Conservation (phyloP, 176 grass and related monocot genomes). For the Raddia guianensis region DNA sequence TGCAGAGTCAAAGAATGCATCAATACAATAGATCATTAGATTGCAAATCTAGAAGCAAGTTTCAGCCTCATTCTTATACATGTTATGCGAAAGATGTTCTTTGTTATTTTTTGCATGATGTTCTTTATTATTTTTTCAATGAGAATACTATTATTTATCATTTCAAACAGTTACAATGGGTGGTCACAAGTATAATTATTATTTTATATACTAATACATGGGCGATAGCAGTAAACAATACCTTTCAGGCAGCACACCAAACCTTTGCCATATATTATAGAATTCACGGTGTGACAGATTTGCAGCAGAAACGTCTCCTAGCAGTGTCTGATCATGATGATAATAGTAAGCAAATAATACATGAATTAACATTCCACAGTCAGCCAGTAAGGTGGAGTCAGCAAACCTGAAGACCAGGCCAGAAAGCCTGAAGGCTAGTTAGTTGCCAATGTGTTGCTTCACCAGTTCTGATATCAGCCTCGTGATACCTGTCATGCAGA, state of each 20-base stretch:
- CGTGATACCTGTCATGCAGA: constrained; percentile 71
- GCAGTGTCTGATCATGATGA: constrained; percentile 66
- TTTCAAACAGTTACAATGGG: neutral
- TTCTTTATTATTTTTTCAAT: too few relatives aligned
- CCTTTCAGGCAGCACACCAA: constrained; percentile 95
- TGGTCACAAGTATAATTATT: neutral
- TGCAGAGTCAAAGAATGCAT: constrained; percentile 45
- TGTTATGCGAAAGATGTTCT: neutral
- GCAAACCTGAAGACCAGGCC: constrained; percentile 96
- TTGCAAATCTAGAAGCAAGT: constrained; percentile 21
- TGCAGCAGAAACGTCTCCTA: constrained; percentile 90
- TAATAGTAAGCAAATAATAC: constrained; percentile 42
- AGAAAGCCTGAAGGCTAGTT: constrained; percentile 98
- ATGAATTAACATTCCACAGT: constrained; percentile 11
- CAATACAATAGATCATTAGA: neutral
- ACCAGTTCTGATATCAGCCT: constrained; percentile 95
- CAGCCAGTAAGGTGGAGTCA: constrained; percentile 31
- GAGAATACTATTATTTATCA: neutral
- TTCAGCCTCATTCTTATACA: constrained; percentile 7
- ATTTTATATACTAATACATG: neutral
- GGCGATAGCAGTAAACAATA: constrained; percentile 28
- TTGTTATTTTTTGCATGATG: too few relatives aligned
- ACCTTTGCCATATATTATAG: constrained; percentile 90
- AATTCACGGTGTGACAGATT: constrained; percentile 97
- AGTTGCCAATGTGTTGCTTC: constrained; percentile 98